Conservation (phyloP, 176 grass and related monocot genomes). For the Oryza australiensis region DNA sequence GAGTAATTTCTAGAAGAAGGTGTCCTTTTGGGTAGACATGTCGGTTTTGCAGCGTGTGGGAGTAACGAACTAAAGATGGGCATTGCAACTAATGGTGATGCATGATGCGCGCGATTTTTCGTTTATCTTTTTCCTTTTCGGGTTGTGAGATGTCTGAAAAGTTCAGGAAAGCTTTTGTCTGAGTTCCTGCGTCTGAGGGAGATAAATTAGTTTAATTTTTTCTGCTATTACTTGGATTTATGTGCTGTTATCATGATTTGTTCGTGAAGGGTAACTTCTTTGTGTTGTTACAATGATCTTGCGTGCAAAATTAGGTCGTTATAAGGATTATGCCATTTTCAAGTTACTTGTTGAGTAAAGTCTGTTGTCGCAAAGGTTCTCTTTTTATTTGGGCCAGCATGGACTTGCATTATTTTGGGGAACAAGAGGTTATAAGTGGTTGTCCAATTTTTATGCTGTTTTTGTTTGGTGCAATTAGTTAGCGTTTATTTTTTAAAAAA, state of each 20-base stretch:
- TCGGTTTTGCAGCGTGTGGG: not conserved
- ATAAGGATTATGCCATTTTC: not conserved
- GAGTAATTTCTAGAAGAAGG: not conserved
- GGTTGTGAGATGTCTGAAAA: not conserved
- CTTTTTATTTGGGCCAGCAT: not conserved
- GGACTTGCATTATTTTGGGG: not conserved
- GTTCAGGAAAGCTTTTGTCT: not conserved
- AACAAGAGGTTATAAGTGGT: not conserved
- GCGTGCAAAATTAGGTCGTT: not conserved
- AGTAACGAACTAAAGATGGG: not conserved
- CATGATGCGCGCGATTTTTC: not conserved
- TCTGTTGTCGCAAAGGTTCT: not conserved
- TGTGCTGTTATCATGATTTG: not conserved
- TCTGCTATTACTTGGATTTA: not conserved
- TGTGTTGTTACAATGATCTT: not conserved
- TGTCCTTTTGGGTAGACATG: not conserved
- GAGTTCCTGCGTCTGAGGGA: conserved; percentile 8
- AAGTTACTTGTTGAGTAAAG: not conserved
- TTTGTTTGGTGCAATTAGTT: not conserved
- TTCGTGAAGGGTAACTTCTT: not conserved
- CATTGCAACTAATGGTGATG: not conserved
- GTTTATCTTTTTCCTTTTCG: not conserved
- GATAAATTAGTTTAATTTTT: not conserved
- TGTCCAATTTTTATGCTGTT: not conserved
- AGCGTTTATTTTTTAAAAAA: not conserved